Evolutionary conservation across 1,139 yeast genomes (phyloP).

Genomic region (Kurtzmaniella quercitrusa): DNA sequence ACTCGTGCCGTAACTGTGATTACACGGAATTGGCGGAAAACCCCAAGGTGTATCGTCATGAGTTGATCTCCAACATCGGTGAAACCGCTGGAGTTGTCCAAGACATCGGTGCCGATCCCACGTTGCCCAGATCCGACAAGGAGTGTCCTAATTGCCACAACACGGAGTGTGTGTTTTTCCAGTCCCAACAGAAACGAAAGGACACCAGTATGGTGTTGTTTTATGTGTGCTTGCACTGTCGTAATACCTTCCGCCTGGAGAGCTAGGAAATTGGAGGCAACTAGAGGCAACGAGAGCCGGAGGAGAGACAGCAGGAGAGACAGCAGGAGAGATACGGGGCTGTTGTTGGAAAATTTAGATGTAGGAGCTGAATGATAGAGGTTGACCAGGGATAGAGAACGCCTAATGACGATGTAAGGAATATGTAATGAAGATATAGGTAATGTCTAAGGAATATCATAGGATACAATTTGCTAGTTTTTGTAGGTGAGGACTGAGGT

Average conservation of each 20-base stretch:
- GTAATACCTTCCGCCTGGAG: conserved; percentile 54
- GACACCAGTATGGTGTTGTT: conserved; percentile 95
- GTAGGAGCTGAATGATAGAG: too few species aligned
- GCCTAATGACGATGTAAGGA: too few species aligned
- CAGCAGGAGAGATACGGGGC: too few species aligned
- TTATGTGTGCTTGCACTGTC: conserved; percentile 86
- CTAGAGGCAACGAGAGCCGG: too few species aligned
- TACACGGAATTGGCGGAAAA: conserved; percentile 90
- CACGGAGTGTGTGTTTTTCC: conserved; percentile 92
- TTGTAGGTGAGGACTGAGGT: too few species aligned
- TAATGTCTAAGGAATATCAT: not conserved
- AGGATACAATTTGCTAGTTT: not conserved
- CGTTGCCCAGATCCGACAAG: conserved; percentile 89
- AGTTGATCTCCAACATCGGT: conserved; percentile 80
- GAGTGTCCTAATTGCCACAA: conserved; percentile 89
- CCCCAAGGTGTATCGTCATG: conserved; percentile 89
- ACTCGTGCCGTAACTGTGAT: conserved; percentile 93
- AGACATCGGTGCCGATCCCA: conserved; percentile 94
- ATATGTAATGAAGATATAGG: too few species aligned
- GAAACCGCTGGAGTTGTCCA: conserved; percentile 98
- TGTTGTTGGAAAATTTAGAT: too few species aligned
- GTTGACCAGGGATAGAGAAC: too few species aligned
- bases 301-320: too few species aligned
- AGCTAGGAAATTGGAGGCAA: not conserved
- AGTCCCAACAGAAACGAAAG: conserved; percentile 88